Evolutionary conservation across 495 filamentous ascomycete genomes (phyloP).

Genomic region (Lepidopterella palustris): DNA sequence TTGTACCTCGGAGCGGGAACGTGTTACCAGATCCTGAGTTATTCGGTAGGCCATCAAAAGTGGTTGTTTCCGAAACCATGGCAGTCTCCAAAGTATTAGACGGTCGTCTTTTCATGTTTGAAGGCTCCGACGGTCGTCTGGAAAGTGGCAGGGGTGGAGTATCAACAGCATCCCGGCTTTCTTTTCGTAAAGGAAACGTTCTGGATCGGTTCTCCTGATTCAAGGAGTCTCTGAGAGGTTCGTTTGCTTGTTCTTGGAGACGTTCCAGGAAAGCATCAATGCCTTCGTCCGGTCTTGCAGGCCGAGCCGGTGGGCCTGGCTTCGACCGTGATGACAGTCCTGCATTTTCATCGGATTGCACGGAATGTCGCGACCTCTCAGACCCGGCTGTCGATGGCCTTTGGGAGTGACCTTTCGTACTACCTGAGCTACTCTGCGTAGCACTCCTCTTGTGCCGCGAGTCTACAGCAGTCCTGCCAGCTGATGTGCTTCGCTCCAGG

Average conservation of each 20-base stretch:
- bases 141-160: slow-evolving; percentile 2
- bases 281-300: slow-evolving; percentile 26
- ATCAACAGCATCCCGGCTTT: slow-evolving; percentile 19
- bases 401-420: slow-evolving; percentile 12
- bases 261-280: slow-evolving; percentile 32
- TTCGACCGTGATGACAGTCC: slow-evolving; percentile 18
- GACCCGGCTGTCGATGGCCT: slow-evolving; percentile 25
- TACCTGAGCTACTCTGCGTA: slow-evolving; percentile 20
- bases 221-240: slow-evolving; percentile 1
- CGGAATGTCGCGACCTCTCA: slow-evolving; percentile 15
- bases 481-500: slow-evolving; percentile 14
- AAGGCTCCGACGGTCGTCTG: slow-evolving; percentile 15
- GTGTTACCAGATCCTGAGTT: slow-evolving; percentile 4
- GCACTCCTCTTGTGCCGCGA: slow-evolving; percentile 33
- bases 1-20: slow-evolving; percentile 13
- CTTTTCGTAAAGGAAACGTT: slow-evolving; percentile 29
- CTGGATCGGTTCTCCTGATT: slow-evolving; percentile 21
- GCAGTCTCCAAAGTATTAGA: neutral
- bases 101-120: neutral
- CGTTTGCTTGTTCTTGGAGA: slow-evolving; percentile 23
- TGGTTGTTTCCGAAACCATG: neutral
- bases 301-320: slow-evolving; percentile 10
- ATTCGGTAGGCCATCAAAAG: neutral
- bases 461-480: slow-evolving; percentile 38
- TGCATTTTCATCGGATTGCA: slow-evolving; percentile 9